Evolutionary conservation across 2,329 filamentous ascomycete species (phyloP).

Genomic region (Orbilia ellipsospora): DNA sequence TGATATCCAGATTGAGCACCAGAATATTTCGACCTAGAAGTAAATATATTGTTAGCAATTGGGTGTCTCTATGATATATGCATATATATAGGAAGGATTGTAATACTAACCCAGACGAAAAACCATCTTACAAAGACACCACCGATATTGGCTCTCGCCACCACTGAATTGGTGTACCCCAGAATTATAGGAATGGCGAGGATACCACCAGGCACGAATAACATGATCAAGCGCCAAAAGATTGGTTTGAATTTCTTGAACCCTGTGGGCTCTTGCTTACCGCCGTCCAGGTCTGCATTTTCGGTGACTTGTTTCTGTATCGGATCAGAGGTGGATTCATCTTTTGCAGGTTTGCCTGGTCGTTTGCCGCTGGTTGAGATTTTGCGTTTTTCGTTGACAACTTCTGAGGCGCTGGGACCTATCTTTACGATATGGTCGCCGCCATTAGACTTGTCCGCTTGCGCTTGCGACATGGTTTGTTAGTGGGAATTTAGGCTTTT

Average conservation of each 20-base stretch:
- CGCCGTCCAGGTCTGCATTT: conserved; percentile 12
- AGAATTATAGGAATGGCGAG: conserved; percentile 73
- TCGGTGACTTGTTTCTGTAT: conserved; percentile 9
- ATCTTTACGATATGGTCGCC: conserved; percentile 29
- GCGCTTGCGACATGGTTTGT: conserved; percentile 1
- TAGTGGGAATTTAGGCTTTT: not conserved
- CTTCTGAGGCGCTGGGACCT: not conserved
- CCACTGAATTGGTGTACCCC: conserved; percentile 56
- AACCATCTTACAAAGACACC: conserved; percentile 68
- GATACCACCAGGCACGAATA: conserved; percentile 7
- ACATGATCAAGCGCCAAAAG: conserved; percentile 3
- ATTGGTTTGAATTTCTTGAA: conserved; percentile 7
- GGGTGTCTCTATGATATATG: not conserved
- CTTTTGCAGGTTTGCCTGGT: not conserved
- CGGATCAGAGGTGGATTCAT: not conserved
- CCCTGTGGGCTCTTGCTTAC: not conserved
- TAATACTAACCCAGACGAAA: conserved; percentile 65
- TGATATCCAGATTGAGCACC: conserved; percentile 74
- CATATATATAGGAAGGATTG: not conserved
- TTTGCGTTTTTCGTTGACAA: conserved; percentile 6
- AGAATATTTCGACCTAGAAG: conserved; percentile 72
- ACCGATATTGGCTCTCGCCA: conserved; percentile 59
- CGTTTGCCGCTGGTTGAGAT: not conserved
- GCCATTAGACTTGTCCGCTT: conserved; percentile 13
- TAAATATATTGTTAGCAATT: conserved; percentile 1